Evolutionary conservation across 2,329 filamentous ascomycete species (phyloP).

Genomic region (Alternaria longipes): DNA sequence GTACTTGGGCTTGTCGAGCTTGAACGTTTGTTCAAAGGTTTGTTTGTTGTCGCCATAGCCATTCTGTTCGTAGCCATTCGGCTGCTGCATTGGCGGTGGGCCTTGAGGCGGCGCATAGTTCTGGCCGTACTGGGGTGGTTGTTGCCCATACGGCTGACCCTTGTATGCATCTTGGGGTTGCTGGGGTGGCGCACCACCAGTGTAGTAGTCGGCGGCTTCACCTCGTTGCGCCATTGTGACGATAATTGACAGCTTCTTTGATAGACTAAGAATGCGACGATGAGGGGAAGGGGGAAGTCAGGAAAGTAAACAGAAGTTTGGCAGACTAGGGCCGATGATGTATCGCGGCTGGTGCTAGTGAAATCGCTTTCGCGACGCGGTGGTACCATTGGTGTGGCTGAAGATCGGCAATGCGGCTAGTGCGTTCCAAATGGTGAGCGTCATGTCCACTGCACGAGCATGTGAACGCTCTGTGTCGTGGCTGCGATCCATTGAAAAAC

Average conservation of each 20-base stretch:
- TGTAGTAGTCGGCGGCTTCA: constrained; percentile 54
- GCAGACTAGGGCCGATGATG: constrained; percentile 21
- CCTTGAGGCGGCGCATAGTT: constrained; percentile 42
- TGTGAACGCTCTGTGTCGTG: constrained; percentile 19
- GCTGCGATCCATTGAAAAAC: constrained; percentile 15
- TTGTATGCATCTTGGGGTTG: constrained; percentile 34
- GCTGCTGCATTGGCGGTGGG: constrained; percentile 32
- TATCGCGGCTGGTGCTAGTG: constrained; percentile 23
- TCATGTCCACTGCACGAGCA: constrained; percentile 15
- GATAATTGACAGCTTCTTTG: not conserved
- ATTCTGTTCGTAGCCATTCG: constrained; percentile 38
- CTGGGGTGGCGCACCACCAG: constrained; percentile 32
- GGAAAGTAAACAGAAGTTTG: constrained; percentile 10
- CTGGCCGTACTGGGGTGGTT: constrained; percentile 45
- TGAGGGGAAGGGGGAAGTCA: constrained; percentile 1
- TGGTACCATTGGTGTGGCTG: constrained; percentile 25
- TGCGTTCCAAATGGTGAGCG: constrained; percentile 1
- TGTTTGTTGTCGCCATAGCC: constrained; percentile 55
- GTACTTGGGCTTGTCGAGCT: constrained; percentile 82
- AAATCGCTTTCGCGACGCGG: constrained; percentile 4
- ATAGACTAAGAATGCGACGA: constrained; percentile 4
- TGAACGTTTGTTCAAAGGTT: constrained; percentile 82
- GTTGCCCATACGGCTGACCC: constrained; percentile 32
- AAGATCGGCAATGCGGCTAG: constrained; percentile 17
- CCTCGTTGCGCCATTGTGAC: constrained; percentile 44